Base-by-base conservation (phyloP, 2,329 filamentous ascomycete species). In the Trichoderma aggressivum region DNA sequence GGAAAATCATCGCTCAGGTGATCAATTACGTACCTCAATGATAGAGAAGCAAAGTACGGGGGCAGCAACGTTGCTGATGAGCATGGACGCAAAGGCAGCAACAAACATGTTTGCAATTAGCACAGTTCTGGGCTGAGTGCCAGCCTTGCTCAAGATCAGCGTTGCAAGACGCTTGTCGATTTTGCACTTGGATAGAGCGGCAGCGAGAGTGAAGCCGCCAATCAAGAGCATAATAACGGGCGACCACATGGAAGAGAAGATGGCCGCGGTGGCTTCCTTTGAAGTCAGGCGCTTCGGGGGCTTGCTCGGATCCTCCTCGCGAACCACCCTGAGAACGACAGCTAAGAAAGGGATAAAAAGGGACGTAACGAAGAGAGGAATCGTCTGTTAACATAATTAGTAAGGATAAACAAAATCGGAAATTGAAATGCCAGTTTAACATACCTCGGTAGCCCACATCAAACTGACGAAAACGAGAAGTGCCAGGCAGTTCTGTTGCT, bases 41-140 rank as follows among this genome's bases (percentile, higher is more conserved):
- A 99, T 98, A 24, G 94, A 97, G 81, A 97, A 98, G 84, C 96
- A 99, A 47, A 99, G 87, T 11, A 99, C 96, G 0, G 96, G 96
- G 1, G 97, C 95, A 1, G 96, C 96, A 32, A 99, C 97, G 76
- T 99, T 99, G 82, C 94, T 97, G 78, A 99, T 98, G 86, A 97
- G 94, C 96, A 99, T 99, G 76, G 94, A 98, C 10, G 97, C 92
- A 80, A 99, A 97, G 78, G 96, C 97, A 70, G 95, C 94, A 55
- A 99, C 96, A 76, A 98, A 94, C 96, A 99, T 99, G 83, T 95
- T 98, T 68, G 95, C 96, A n/a, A 99, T 82, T 5, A 99, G 86
- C 4, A 99, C 96, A 3, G 93, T 95, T 70, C 91, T 87, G 11
- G 96, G 96, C 76, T 91, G 92, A 4, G 96, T 98, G 7, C 96